Evolutionary conservation across 2,329 filamentous ascomycete species (phyloP).

Genomic region (Colletotrichum viniferum): DNA sequence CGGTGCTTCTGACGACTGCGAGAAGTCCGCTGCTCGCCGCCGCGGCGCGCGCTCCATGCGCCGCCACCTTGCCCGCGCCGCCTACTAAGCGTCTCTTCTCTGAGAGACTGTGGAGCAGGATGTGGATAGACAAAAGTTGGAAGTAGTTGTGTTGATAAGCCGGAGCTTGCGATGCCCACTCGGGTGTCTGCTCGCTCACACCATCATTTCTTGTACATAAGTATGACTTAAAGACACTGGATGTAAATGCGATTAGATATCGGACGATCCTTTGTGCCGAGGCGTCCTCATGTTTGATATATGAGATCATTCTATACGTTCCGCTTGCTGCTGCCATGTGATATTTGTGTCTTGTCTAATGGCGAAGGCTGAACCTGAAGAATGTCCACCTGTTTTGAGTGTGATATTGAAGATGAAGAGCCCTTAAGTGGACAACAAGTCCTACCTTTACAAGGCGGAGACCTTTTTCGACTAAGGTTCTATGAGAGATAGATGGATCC

Average conservation of each 20-base stretch:
- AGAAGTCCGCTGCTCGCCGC: conserved; percentile 12
- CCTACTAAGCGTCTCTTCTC: background rate
- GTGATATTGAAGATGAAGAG: background rate
- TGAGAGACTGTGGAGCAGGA: background rate
- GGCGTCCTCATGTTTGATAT: conserved; percentile 13
- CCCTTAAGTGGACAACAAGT: too few relatives aligned
- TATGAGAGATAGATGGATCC: too few relatives aligned
- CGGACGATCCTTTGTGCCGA: background rate
- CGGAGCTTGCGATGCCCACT: background rate
- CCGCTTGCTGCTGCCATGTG: background rate
- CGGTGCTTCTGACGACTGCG: background rate
- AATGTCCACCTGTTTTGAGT: background rate
- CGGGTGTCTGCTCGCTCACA: background rate
- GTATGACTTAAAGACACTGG: conserved; percentile 17
- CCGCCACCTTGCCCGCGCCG: background rate
- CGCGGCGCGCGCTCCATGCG: conserved; percentile 12
- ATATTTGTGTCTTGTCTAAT: rapidly evolving
- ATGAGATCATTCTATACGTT: background rate
- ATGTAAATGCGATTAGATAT: conserved; percentile 12
- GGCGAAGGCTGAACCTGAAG: rapidly evolving
- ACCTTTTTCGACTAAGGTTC: too few relatives aligned
- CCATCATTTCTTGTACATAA: conserved; percentile 14
- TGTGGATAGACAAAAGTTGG: background rate
- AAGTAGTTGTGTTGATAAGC: background rate
- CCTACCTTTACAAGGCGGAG: too few relatives aligned